Base-by-base conservation (phyloP, 306 rosid genomes). In the Rosa chinensis region DNA sequence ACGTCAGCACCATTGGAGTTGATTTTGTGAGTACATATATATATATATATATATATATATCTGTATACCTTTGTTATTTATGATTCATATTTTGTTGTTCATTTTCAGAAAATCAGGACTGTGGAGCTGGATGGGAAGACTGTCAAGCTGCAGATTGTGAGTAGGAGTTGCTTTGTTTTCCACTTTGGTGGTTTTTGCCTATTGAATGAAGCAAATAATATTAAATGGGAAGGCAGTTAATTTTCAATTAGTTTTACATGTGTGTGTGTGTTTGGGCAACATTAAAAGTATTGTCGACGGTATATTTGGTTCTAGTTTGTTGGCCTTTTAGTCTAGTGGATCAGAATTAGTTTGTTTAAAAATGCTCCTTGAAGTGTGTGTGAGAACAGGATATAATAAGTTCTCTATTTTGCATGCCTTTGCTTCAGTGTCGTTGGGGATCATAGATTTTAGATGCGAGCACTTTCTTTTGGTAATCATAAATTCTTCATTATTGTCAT, bases 1-100 rank as follows among this genome's bases (percentile, higher is more conserved):
- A 92, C 84, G 89, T 95, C 74, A 95, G 98, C 59, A 95, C 99
- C 82, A 92, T 95, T 78, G 99, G 99, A 71, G 99, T 95, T 76
- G 99, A 95, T 89, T 95, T 95, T 76, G 99, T 95, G 63, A 86
- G 90, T 76, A 68, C 16, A 21, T 71, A 10, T 3, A 13, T 10
- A 3, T 62, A 2, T 72, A 49, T 50, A 3, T 21, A 14, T 43
- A 18, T 28, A 44, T 9, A 42, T 52, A 32, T 50, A 44, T 55
- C 8, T 69, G 20, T 28, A 2, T 64, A 2, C 5, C 14, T 16
- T 45, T 73, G 52, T 59, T 48, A 10, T 71, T 47, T 49, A 39
- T 80, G 52, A 49, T 4, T 79, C 43, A 4, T 10, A 12, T 55
- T 52, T 73, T 21, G 17, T 28, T 25, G 48, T 10, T 72, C 3